Base-by-base conservation (phyloP, 192 early-diverging fungal genomes). In the Rhizophagus clarus region DNA sequence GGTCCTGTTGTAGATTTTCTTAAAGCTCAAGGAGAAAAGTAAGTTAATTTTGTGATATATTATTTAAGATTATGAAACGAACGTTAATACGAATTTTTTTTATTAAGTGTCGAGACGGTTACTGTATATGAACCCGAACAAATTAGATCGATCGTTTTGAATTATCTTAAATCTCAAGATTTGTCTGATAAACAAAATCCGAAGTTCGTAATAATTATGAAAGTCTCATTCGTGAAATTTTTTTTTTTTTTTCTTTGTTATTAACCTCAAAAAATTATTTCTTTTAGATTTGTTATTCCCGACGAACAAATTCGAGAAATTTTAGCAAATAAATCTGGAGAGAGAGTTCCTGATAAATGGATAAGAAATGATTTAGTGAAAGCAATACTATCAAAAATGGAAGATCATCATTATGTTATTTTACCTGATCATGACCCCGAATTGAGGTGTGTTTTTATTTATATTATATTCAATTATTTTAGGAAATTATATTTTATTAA, bases 121-220 rank as follows among this genome's bases (percentile, higher is more conserved):
- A 87, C 83, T 9, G 87, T 88, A 60, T 95, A 90, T 76, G 91
- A 85, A 9, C 74, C 84, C 1, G 82, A 88, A 15, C 89, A 95
- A 66, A 83, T 94, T 40, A 88, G 89, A 45, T 60, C 62, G 7
- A 84, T 92, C 20, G 71, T 94, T 10, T 85, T 89, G 45, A 87
- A 86, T 11, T 97, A 96, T 71, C 85, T 94, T 69, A 88, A 91
- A 78, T 82, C 71, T 8, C 85, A 91, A 24, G 76, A 85, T 3
- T 83, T 97, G 24, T 84, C 89, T 0, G 90, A 95, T 74, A 78
- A 84, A 28, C 82, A 81, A 51, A 88, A 88, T 56, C 87, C 76
- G 78, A 81, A 82, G 79, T 72, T 69, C 20, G 8, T 64, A 29
- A 20, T 22, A 10, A 15, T 34, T 20, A n/a, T 29, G 12, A 47